phyloP scores from a whole-genome alignment of 768 basidiomycete species.

The Albatrellus ellisii region DNA sequence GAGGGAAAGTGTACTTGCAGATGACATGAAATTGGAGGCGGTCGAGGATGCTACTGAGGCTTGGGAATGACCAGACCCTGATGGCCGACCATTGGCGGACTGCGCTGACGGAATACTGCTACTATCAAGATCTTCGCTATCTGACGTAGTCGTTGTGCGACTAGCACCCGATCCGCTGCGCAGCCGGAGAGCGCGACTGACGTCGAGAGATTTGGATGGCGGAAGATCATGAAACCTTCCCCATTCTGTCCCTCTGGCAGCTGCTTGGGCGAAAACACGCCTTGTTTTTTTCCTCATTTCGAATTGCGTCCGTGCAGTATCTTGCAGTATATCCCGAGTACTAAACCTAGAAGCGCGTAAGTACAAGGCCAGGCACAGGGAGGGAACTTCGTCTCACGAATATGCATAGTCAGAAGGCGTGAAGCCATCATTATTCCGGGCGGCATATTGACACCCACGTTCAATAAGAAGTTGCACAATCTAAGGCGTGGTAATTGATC shows the following conservation, averaged over 20 bases:
- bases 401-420: conserved; percentile 91
- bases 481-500: conserved; percentile 24
- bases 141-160: conserved; percentile 20
- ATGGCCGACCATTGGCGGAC: conserved; percentile 15
- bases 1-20: conserved; percentile 23
- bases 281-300: conserved; percentile 71
- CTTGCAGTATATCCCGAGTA: conserved; percentile 67
- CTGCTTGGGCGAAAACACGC: conserved; percentile 63
- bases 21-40: background rate
- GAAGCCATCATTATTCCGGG: conserved; percentile 84
- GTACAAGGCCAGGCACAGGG: conserved; percentile 10
- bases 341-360: conserved; percentile 34
- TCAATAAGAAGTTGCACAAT: conserved; percentile 82
- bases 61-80: conserved; percentile 15
- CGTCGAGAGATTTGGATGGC: conserved; percentile 19
- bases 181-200: conserved; percentile 22
- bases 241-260: conserved; percentile 53
- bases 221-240: conserved; percentile 23
- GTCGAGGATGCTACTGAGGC: background rate
- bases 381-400: conserved; percentile 36
- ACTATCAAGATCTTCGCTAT: conserved; percentile 13
- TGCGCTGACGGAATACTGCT: conserved; percentile 9
- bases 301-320: conserved; percentile 65
- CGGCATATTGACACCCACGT: conserved; percentile 72
- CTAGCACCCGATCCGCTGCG: conserved; percentile 14